phyloP scores from a whole-genome alignment of 2,329 filamentous ascomycete genomes.

The Bipolaris oryzae region DNA sequence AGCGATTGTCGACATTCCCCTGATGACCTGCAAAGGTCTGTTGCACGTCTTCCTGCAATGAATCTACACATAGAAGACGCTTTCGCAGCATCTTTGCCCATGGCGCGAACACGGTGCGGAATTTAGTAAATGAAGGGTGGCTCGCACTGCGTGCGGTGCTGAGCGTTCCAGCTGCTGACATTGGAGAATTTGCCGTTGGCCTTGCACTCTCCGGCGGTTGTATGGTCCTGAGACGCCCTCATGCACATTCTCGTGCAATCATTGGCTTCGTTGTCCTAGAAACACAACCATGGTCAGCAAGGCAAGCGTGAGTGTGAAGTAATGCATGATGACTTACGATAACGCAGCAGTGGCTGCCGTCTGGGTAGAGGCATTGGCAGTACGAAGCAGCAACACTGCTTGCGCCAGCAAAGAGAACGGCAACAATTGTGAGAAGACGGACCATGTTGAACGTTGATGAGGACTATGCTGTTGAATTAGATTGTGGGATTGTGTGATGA shows the following conservation, averaged over 20 bases:
- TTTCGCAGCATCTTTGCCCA: no score
- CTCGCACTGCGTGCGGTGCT: neutral
- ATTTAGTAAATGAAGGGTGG: neutral
- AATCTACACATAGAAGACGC: no score
- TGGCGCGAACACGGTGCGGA: neutral
- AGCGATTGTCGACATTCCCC: neutral
- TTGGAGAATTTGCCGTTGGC: neutral
- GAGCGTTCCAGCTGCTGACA: neutral
- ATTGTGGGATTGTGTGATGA: neutral
- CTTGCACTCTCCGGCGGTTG: neutral
- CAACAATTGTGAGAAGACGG: constrained; percentile 1
- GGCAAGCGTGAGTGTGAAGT: constrained; percentile 1
- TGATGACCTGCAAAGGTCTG: neutral
- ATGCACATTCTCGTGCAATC: neutral
- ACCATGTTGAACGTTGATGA: neutral
- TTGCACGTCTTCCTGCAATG: neutral
- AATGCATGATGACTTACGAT: constrained; percentile 7
- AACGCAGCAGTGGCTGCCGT: constrained; percentile 8
- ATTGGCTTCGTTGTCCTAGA: neutral
- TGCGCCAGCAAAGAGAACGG: constrained; percentile 1
- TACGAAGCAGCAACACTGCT: constrained; percentile 10
- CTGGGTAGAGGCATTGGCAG: constrained; percentile 7
- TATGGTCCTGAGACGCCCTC: neutral
- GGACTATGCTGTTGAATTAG: neutral
- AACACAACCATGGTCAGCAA: neutral